These are phyloP conservation scores for Ceratocystis diversiconidia DNA, from an alignment of 2,329 filamentous ascomycete genomes.

Conservation along the genomic window DNA sequence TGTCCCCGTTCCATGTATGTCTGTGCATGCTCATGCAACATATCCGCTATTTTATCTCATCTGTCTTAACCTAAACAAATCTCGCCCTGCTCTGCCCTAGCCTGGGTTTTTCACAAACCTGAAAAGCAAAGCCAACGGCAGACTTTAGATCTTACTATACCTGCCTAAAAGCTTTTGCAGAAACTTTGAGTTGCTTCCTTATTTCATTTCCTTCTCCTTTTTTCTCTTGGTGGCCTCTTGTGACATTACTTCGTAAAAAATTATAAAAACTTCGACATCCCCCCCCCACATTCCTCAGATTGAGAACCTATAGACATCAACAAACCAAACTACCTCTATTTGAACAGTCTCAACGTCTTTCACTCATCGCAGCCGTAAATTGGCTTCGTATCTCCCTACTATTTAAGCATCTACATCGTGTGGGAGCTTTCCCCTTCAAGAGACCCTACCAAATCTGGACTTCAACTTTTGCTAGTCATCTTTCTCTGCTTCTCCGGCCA, in stretches of 20 bases:
- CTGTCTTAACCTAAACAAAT: background rate
- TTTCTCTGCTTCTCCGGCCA: background rate
- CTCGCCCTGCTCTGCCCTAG: background rate
- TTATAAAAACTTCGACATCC: no score
- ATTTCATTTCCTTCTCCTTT: no score
- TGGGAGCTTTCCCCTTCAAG: background rate
- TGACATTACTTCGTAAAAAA: no score
- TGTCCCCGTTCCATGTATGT: constrained; percentile 5
- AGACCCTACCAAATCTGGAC: background rate
- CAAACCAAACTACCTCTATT: no score
- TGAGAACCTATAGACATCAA: no score
- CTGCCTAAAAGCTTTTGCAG: no score
- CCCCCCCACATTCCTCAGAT: no score
- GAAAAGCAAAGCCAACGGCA: no score
- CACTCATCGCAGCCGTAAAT: background rate
- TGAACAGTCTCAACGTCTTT: background rate
- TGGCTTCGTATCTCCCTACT: background rate
- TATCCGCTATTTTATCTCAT: background rate
- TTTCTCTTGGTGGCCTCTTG: no score
- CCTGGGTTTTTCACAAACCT: background rate
- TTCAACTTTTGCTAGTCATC: background rate
- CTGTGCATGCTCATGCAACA: constrained; percentile 2
- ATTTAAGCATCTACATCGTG: background rate
- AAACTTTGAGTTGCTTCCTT: no score
- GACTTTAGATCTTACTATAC: no score